These are phyloP conservation scores for Aegilops longissima DNA, from an alignment of 176 grass and related monocot genomes.

Conservation along the genomic window DNA sequence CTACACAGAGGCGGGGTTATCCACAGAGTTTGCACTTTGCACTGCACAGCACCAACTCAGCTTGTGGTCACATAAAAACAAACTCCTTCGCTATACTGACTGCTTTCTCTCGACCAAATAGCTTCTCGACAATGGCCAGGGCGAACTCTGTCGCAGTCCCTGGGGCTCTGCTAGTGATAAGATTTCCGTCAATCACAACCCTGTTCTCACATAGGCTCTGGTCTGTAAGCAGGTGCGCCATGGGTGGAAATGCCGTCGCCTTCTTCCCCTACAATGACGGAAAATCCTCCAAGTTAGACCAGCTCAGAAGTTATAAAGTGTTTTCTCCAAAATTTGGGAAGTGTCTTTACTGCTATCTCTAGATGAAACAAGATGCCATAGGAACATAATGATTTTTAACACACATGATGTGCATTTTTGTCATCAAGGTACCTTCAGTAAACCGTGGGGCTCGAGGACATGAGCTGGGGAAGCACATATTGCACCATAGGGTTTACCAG, in stretches of 20 bases:
- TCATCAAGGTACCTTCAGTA: constrained; percentile 61
- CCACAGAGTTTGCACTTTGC: constrained; percentile 7
- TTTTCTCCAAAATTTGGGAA: neutral
- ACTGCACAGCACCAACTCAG: neutral
- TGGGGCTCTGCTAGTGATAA: constrained; percentile 77
- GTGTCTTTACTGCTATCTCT: neutral
- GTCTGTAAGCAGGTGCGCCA: constrained; percentile 61
- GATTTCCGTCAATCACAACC: constrained; percentile 65
- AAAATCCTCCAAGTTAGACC: neutral
- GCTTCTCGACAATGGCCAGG: constrained; percentile 66
- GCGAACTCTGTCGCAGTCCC: constrained; percentile 56
- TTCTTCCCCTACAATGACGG: constrained; percentile 66
- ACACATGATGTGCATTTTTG: neutral
- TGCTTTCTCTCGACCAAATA: constrained; percentile 64
- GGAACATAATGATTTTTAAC: neutral
- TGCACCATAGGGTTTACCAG: constrained; percentile 72
- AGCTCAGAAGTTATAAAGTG: neutral
- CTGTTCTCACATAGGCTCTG: constrained; percentile 53
- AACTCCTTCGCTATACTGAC: constrained; percentile 51
- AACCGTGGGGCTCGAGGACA: constrained; percentile 68
- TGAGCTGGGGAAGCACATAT: constrained; percentile 88
- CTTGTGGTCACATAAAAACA: constrained; percentile 44
- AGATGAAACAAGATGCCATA: neutral
- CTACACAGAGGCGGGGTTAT: neutral
- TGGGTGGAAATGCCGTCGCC: constrained; percentile 59